Conservation (phyloP, 225 moss, liverwort and hornwort genomes). For the Pseudoscleropodium purum region DNA sequence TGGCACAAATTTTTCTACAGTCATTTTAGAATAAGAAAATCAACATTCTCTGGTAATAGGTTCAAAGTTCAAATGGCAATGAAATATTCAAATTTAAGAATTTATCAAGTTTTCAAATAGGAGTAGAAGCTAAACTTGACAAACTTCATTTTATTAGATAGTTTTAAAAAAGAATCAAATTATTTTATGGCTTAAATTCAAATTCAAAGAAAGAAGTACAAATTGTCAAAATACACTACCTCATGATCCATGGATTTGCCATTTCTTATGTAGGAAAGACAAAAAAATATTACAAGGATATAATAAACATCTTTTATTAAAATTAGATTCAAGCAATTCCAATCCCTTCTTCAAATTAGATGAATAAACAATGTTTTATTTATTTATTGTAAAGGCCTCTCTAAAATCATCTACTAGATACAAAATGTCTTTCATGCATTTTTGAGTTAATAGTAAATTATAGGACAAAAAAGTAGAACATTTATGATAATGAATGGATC, state of each 20-base stretch:
- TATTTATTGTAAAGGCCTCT: rapidly evolving
- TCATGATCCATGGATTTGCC: too few relatives aligned
- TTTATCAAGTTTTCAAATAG: not conserved
- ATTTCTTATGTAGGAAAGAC: too few relatives aligned
- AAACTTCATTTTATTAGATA: not conserved
- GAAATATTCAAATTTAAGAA: not conserved
- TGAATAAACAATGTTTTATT: not conserved
- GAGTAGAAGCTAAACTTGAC: not conserved
- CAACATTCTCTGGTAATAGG: not conserved
- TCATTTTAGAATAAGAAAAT: not conserved
- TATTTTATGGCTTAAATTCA: not conserved
- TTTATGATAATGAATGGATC: too few relatives aligned
- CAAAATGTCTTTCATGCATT: not conserved
- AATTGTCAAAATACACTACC: too few relatives aligned
- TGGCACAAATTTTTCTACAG: not conserved
- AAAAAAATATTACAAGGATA: too few relatives aligned
- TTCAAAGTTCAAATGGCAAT: not conserved
- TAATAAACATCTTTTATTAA: not conserved
- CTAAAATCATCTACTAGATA: not conserved
- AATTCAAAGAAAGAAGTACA: too few relatives aligned
- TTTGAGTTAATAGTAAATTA: not conserved
- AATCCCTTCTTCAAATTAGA: not conserved
- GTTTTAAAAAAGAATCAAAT: too few relatives aligned
- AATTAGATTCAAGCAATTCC: not conserved
- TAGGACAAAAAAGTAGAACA: not conserved